These are phyloP conservation scores for Nyctanthes arbortristis DNA, from an alignment of 257 asterid species.

Conservation along the genomic window DNA sequence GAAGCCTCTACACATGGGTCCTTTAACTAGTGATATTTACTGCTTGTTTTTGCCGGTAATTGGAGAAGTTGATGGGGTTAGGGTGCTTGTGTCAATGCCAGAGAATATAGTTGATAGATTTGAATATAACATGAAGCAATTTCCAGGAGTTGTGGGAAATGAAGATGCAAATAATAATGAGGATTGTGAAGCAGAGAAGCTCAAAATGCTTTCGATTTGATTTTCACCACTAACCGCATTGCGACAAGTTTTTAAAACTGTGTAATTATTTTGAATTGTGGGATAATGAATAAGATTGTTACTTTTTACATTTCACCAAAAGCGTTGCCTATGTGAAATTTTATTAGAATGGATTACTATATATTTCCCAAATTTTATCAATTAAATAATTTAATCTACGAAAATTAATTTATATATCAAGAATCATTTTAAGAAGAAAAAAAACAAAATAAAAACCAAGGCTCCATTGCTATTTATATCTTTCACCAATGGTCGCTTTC, in stretches of 20 bases:
- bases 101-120: slow-evolving; percentile 46
- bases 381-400: no score
- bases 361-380: no score
- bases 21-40: slow-evolving; percentile 65
- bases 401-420: no score
- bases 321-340: no score
- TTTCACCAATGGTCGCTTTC: neutral
- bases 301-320: no score
- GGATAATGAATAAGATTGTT: no score
- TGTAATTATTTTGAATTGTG: no score
- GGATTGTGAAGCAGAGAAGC: slow-evolving; percentile 34
- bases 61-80: slow-evolving; percentile 43
- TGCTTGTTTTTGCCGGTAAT: slow-evolving; percentile 65
- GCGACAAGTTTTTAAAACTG: no score
- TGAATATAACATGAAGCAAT: slow-evolving; percentile 61
- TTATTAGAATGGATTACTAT: no score
- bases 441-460: neutral
- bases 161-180: slow-evolving; percentile 35
- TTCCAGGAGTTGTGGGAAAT: slow-evolving; percentile 23
- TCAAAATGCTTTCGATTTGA: slow-evolving; percentile 45
- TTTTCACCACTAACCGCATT: no score
- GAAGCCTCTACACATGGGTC: slow-evolving; percentile 70
- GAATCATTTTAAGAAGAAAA: neutral
- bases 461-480: no score
- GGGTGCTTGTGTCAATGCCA: slow-evolving; percentile 78